phyloP scores from a whole-genome alignment of 2,329 filamentous ascomycete species.

The Fusarium devonianum region DNA sequence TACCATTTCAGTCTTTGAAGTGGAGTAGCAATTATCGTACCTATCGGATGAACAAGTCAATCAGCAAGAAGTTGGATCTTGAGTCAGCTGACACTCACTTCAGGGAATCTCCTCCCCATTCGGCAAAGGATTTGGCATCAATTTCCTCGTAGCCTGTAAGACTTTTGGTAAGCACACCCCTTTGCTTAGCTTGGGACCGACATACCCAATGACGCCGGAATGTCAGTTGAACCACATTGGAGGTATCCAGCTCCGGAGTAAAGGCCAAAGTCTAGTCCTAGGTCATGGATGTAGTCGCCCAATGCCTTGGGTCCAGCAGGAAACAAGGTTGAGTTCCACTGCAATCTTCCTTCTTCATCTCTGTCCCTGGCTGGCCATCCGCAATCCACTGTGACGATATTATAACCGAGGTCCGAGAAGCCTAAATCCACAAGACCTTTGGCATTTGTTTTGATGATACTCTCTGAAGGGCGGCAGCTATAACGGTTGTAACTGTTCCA shows the following conservation, averaged over 20 bases:
- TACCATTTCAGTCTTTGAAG: conserved; percentile 52
- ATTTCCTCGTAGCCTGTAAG: conserved; percentile 50
- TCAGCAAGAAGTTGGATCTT: rapidly evolving
- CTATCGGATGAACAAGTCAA: conserved; percentile 18
- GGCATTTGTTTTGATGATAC: conserved; percentile 52
- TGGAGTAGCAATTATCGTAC: conserved; percentile 59
- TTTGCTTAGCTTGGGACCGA: not conserved
- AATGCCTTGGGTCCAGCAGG: conserved; percentile 58
- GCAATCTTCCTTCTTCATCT: conserved; percentile 53
- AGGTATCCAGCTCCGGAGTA: conserved; percentile 59
- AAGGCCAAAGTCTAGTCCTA: conserved; percentile 60
- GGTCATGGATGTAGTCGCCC: conserved; percentile 56
- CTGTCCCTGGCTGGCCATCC: conserved; percentile 58
- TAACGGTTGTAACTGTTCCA: conserved; percentile 67
- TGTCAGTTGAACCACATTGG: conserved; percentile 52
- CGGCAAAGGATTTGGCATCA: conserved; percentile 51
- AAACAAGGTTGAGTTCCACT: conserved; percentile 59
- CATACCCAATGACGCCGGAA: conserved; percentile 54
- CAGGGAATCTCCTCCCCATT: conserved; percentile 57
- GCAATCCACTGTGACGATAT: conserved; percentile 64
- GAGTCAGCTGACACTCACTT: conserved; percentile 50
- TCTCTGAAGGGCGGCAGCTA: conserved; percentile 26
- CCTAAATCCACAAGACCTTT: conserved; percentile 61
- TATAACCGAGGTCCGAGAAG: conserved; percentile 61
- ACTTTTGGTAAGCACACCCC: not conserved